phyloP scores from a whole-genome alignment of 108 stramenopile genomes.

The Mediolabrus comicus region DNA sequence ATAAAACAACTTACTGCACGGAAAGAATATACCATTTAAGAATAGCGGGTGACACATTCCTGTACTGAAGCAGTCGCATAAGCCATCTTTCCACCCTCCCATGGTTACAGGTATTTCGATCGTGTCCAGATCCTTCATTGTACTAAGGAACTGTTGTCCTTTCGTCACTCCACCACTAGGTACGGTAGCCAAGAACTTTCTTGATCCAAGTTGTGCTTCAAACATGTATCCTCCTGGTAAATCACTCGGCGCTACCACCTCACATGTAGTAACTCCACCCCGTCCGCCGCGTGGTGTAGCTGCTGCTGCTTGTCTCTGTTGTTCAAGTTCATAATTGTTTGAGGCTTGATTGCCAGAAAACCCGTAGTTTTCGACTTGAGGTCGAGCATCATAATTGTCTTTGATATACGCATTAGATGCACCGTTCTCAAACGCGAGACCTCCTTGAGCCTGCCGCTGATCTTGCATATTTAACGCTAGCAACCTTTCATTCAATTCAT shows the following conservation, averaged over 20 bases:
- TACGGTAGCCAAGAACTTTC: constrained; percentile 54
- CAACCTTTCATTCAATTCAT: constrained; percentile 60
- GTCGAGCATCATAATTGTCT: neutral
- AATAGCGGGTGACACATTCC: constrained; percentile 66
- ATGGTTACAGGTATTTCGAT: constrained; percentile 51
- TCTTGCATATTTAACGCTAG: constrained; percentile 37
- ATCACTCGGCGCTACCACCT: constrained; percentile 59
- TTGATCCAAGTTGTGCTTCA: constrained; percentile 45
- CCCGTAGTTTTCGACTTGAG: neutral
- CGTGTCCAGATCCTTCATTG: constrained; percentile 57
- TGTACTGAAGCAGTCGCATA: constrained; percentile 43
- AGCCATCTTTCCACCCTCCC: constrained; percentile 68
- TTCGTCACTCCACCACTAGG: constrained; percentile 74
- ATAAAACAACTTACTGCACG: constrained; percentile 54
- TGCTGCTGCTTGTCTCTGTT: neutral
- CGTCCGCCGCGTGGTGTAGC: neutral
- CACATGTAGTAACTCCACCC: constrained; percentile 28
- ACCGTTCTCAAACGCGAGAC: neutral
- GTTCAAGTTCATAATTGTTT: neutral
- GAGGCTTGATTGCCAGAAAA: neutral
- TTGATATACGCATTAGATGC: neutral
- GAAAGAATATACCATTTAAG: constrained; percentile 64
- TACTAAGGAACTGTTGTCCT: constrained; percentile 70
- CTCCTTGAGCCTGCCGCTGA: neutral
- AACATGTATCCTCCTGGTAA: constrained; percentile 54